Base-by-base conservation (phyloP, 495 filamentous ascomycete genomes). In the Penicillium robsamsonii region DNA sequence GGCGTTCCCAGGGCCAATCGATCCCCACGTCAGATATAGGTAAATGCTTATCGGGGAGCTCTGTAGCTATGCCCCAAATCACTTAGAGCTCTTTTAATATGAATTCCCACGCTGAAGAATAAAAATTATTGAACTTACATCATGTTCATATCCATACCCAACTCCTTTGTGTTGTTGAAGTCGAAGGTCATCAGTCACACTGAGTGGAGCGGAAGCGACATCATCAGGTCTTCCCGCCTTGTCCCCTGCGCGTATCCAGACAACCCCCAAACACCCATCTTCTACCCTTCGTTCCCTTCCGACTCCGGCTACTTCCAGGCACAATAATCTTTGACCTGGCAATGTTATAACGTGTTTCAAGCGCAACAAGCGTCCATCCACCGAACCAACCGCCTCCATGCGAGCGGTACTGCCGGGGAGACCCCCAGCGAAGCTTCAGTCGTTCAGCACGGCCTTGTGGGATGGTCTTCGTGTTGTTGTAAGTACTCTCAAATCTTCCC, bases 381-480 rank as follows among this genome's bases (percentile, higher is more conserved):
- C 53, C 18, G 48, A 62, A 66, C 63, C 60, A 69, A 62, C 68
- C 66, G 71, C 65, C 74, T 76, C 69, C 67, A 87, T 87, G 84
- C 83, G 86, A 82, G 84, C 85, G 68, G 83, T 96, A 78, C 85
- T 96, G 70, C 93, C 93, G 65, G 93, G 93, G 71, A 86, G 86
- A 82, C 93, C 93, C 70, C 86, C 86, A 83, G 81, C 91, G 66
- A 89, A 85, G 77, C 89, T 92, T 67, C 91, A 95, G 81, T 91
- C 92, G 76, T 79, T 96, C 79, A 87, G 83, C 65, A 90, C 89
- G 44, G 90, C 87, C 68, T 83, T 81, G 71, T 97, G 92, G 92
- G 81, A 90, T 64, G 82, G 81, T 59, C 79, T 83, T 62, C 87
- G 90, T 53, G 78, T 96, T 59, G 86, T 94, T 69, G 93, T 96